A percentile compares a stretch with the other conserved stretches of the same genome.
Evolutionary conservation across 768 basidiomycete genomes (phyloP).

Genomic region (Termitomyces sp.): DNA sequence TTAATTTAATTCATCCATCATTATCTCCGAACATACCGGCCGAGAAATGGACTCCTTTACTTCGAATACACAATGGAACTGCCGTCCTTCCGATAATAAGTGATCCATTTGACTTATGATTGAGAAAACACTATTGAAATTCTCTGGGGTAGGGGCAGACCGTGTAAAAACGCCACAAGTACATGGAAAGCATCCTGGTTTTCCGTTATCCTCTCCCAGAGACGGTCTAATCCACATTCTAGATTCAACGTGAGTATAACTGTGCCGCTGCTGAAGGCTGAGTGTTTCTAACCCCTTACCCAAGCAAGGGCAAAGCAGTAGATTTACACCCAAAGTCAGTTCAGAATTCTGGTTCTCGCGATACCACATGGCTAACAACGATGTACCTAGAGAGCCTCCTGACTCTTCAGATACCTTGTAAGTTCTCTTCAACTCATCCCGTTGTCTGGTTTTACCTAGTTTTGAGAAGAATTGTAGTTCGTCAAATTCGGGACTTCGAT

Average conservation of each 20-base stretch:
- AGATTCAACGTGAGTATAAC: neutral
- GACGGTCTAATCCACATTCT: neutral
- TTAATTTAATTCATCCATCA: neutral
- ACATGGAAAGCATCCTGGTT: neutral
- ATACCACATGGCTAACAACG: too few relatives aligned
- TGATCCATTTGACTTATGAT: neutral
- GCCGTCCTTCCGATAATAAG: neutral
- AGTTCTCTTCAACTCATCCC: too few relatives aligned
- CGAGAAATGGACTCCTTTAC: neutral
- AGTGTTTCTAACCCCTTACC: too few relatives aligned
- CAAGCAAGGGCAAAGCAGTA: too few relatives aligned
- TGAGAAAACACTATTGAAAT: too few relatives aligned
- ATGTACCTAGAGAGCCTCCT: too few relatives aligned
- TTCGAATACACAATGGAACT: neutral
- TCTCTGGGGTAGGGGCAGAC: neutral
- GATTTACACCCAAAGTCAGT: too few relatives aligned
- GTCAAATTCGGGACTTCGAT: neutral
- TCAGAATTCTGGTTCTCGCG: too few relatives aligned
- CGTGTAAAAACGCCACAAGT: neutral
- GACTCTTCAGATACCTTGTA: too few relatives aligned
- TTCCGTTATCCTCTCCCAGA: too few relatives aligned
- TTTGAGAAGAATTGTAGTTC: neutral
- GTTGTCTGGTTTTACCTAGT: too few relatives aligned
- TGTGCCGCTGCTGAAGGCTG: too few relatives aligned
- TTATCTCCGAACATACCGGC: neutral